A percentile compares a stretch with the other conserved stretches of the same genome.
Evolutionary conservation across 2,329 filamentous ascomycete genomes (phyloP).

Genomic region (Acephala macrosclerotiorum): DNA sequence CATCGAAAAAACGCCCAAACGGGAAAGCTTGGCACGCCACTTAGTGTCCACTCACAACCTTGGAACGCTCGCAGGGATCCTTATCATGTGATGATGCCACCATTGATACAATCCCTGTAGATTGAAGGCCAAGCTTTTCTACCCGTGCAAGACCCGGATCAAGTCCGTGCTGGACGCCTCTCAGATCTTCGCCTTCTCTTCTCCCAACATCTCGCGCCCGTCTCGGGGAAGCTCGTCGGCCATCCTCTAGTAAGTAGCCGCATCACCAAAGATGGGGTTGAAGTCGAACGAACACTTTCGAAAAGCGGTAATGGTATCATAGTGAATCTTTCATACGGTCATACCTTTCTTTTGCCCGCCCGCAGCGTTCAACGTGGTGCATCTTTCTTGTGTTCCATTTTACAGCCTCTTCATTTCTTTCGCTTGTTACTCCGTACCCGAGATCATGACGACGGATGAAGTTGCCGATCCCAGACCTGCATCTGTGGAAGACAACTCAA

Average conservation of each 20-base stretch:
- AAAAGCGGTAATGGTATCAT: neutral
- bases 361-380: neutral
- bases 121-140: constrained; percentile 17
- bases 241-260: neutral
- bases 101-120: neutral
- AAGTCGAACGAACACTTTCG: constrained; percentile 11
- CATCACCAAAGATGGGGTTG: constrained; percentile 19
- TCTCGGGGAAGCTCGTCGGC: neutral
- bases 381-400: neutral
- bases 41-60: neutral
- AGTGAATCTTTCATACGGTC: neutral
- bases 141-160: constrained; percentile 8
- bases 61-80: neutral
- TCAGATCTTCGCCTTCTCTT: no score
- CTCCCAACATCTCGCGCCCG: neutral
- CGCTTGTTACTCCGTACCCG: neutral
- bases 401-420: neutral
- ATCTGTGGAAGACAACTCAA: neutral
- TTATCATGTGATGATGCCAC: neutral
- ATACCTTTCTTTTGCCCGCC: neutral
- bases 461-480: constrained; percentile 3
- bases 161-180: constrained; percentile 4
- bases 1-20: neutral
- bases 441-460: constrained; percentile 19
- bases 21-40: neutral